These are phyloP conservation scores for Pilaira anomala DNA, from an alignment of 192 early-diverging fungal species.

Conservation along the genomic window DNA sequence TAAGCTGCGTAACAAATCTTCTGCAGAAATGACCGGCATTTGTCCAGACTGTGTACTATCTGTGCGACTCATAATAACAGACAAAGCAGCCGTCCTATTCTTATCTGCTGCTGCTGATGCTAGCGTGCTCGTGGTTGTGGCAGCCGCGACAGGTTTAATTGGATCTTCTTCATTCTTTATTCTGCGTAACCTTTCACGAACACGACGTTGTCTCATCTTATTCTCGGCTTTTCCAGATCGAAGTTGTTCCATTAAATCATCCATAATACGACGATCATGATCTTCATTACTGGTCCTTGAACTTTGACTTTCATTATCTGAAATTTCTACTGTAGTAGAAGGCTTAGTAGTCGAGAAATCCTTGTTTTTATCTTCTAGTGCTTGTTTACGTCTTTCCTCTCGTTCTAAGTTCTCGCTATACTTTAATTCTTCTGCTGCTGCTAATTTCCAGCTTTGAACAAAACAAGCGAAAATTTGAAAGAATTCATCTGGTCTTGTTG, in stretches of 20 bases:
- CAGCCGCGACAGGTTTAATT: neutral
- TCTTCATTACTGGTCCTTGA: neutral
- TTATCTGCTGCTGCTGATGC: neutral
- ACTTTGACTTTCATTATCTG: neutral
- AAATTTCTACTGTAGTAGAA: neutral
- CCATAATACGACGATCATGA: slow-evolving; percentile 68
- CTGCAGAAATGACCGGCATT: neutral
- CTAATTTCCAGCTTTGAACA: neutral
- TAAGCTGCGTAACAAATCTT: slow-evolving; percentile 15
- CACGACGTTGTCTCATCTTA: slow-evolving; percentile 14
- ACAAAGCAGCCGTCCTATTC: neutral
- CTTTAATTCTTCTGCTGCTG: neutral
- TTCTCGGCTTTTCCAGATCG: slow-evolving; percentile 57
- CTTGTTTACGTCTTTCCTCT: slow-evolving; percentile 1
- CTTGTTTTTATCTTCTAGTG: neutral
- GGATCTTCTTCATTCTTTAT: neutral
- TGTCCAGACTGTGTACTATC: neutral
- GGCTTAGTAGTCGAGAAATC: neutral
- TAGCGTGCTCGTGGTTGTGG: too few relatives aligned
- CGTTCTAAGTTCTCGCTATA: neutral
- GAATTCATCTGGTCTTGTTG: neutral
- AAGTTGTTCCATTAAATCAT: slow-evolving; percentile 68
- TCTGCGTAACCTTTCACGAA: neutral
- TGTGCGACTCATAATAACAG: neutral
- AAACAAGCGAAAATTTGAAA: neutral